Evolutionary conservation across 768 basidiomycete genomes (phyloP), one percentile per base, ranked within the genome.

Genomic region (Rhodosporidiobolus odoratus): DNA sequence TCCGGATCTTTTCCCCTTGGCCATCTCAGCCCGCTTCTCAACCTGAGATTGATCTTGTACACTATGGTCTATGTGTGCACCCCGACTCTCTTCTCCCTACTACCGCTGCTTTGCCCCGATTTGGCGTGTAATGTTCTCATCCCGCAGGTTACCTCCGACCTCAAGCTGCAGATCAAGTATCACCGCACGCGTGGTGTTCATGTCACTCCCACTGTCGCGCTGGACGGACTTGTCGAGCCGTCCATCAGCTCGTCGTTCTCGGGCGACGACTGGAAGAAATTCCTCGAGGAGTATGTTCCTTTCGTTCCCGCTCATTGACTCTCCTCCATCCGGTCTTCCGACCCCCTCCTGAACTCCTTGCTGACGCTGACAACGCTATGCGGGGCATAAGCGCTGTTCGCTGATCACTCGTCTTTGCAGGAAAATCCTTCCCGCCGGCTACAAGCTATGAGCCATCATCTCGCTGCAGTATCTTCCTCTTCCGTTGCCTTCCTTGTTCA

Each of bases 121-220:
- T 6, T 7, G 35, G 23, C 34, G 13, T 25, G 9, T 47, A 16
- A 17, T 25, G 9, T 17, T 53, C 23, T 32, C 27, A 10, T 30
- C 0, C 10, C 19, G n/a, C 37, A 61, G 59, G 69, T 63, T 25
- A 65, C 66, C 6, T 47, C 47, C 19, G 70, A 71, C 52, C 35
- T 75, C n/a, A 75, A 75, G 60, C 70, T 69, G 1, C 64, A 66
- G 27, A 41, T 75, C 58, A 69, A 69, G 62, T 72, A 66, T 27
- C 59, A 59, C 45, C 57, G 71, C 23, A 21, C 47, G 19, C 38
- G 68, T 1, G 66, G 40, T 7, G 52, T 75, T 2, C 74, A 75
- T 30, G 74, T 75, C 12, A 75, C 74, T 2, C 74, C 74, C 2
- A 72, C 74, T 16, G 74, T 75, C 38, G 48, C 57, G 25, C 58